A percentile compares a stretch with the other conserved stretches of the same genome.
These are phyloP conservation scores for Cymbopogon flexuosus DNA, from an alignment of 202 grass and related monocot species.

Conservation along the genomic window DNA sequence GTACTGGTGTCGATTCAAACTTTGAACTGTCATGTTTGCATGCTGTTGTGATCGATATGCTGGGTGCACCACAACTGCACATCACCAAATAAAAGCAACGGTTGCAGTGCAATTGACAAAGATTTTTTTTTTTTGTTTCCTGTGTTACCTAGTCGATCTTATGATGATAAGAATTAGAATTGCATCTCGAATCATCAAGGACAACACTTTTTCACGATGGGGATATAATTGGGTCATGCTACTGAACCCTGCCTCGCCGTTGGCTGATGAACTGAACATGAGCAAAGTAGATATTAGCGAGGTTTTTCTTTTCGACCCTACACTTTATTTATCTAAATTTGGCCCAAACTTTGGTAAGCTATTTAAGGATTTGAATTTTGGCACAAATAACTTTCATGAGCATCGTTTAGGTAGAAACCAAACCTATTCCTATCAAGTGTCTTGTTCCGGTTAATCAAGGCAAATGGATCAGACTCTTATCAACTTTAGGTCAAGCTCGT, in stretches of 20 bases:
- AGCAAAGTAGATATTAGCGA: too few relatives aligned
- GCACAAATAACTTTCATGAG: background rate
- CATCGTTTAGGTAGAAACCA: background rate
- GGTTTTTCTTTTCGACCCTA: background rate
- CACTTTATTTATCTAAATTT: background rate
- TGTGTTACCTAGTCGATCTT: background rate
- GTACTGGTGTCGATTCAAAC: background rate
- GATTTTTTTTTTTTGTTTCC: background rate
- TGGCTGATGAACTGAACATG: background rate
- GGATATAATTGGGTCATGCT: background rate
- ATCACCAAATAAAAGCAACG: background rate
- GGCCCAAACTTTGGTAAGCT: background rate
- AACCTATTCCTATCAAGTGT: background rate
- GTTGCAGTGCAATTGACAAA: background rate
- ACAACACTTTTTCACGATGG: background rate
- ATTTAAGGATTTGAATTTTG: background rate
- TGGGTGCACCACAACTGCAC: background rate
- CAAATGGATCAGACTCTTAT: slow-evolving; percentile 7
- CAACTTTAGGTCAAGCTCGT: background rate
- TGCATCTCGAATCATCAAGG: background rate
- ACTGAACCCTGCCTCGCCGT: background rate
- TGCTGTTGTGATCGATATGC: too few relatives aligned
- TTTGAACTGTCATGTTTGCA: background rate
- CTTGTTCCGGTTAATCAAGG: background rate
- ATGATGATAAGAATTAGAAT: background rate